Conservation (phyloP, 441 rosid species). For the Biscutella laevigata region DNA sequence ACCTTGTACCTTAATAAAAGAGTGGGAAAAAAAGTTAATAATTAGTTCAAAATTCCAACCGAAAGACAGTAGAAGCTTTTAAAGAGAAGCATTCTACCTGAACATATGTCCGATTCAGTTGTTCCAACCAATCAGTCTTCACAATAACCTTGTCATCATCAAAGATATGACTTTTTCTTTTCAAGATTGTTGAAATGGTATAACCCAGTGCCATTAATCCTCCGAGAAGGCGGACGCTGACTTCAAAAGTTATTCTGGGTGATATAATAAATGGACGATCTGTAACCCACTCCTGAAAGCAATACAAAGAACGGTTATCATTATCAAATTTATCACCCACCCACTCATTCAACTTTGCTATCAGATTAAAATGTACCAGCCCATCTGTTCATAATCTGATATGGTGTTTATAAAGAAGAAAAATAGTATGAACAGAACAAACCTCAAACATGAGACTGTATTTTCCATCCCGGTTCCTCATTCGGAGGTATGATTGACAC, state of each 20-base stretch:
- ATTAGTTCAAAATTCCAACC: background rate
- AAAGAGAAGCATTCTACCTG: constrained; percentile 48
- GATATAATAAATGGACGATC: constrained; percentile 97
- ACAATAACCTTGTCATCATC: constrained; percentile 63
- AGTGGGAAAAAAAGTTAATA: background rate
- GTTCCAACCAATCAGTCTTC: constrained; percentile 96
- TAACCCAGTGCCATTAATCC: constrained; percentile 98
- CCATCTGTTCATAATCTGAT: background rate
- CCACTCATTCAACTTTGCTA: background rate
- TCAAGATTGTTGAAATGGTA: constrained; percentile 81
- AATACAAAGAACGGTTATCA: background rate
- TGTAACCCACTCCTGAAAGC: constrained; percentile 91
- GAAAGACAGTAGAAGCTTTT: background rate
- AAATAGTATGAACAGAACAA: constrained; percentile 12
- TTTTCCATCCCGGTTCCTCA: constrained; percentile 97
- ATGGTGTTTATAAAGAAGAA: constrained; percentile 1
- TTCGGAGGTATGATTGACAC: constrained; percentile 91
- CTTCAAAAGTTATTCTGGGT: constrained; percentile 95
- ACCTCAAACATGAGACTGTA: constrained; percentile 99
- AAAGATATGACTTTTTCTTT: constrained; percentile 89
- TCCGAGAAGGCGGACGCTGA: constrained; percentile 89
- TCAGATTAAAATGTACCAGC: background rate
- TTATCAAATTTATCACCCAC: background rate
- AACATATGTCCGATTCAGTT: constrained; percentile 78
- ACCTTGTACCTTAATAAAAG: constrained; percentile 81